Evolutionary conservation across 345 rosid species (phyloP), one percentile per base, ranked within the genome.

Genomic region (Aurinia saxatilis): DNA sequence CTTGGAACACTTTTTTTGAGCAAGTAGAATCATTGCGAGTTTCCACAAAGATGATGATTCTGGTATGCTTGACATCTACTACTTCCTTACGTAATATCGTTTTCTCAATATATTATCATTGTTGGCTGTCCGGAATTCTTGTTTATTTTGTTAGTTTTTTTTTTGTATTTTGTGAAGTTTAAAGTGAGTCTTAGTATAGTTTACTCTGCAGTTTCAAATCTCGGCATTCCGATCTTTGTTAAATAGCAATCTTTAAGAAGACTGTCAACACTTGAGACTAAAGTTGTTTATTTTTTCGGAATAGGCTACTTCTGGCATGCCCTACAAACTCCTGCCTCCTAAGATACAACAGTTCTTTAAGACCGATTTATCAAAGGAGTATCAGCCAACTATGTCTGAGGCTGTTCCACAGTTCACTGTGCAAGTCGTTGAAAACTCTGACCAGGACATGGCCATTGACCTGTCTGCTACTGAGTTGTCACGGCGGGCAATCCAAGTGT

Each of bases 261-360:
- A 54, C 11, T 44, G 10, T 10, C 46, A 29, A 70, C 57, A 42
- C 51, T 12, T 23, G 59, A 70, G 53, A 40, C 68, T 50, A 52
- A 63, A 39, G 30, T 54, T 48, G 37, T 47, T 54, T 29, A 21
- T 54, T 60, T 1, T 67, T 23, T 77, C 50, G 33, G 41, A 60
- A 57, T 83, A 93, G 97, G 97, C 97, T 73, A 90, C 97, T 73
- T 93, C 99, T 60, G 86, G 79, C 66, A 64, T 81, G 68, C 87
- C 96, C 57, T 63, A 44, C 70, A 38, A 45, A 15, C 80, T 54
- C 50, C 85, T 93, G 35, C 99, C 99, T 21, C 45, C 21, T 57
- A 75, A 49, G 67, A 62, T 93, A 67, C 82, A 68, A 81, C 80
- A 85, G 57, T 87, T 90, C 67, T 93, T 93, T 66, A 74, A 76